Percentiles rank a stretch among this genome's conserved stretches.
phyloP scores from a whole-genome alignment of 1,284 basidiomycete species.

The Leccinum cinnamomeum region DNA sequence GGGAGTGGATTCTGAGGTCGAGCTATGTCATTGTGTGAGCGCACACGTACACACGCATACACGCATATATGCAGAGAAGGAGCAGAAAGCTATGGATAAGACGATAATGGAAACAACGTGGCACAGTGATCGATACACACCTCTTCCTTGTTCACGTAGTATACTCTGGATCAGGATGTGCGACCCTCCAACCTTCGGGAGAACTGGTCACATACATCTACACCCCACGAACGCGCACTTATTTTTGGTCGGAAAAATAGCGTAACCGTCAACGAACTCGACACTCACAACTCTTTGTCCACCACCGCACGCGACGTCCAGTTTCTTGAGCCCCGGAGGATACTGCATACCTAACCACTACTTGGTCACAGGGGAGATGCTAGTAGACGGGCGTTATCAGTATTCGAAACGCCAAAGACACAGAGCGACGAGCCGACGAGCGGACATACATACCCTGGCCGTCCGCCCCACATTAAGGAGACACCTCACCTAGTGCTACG shows the following conservation, averaged over 20 bases:
- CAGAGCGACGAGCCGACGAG: too few relatives aligned
- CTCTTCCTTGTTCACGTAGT: slow-evolving; percentile 28
- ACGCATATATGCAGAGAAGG: not conserved
- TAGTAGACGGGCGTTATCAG: too few relatives aligned
- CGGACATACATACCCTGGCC: too few relatives aligned
- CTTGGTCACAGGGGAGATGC: not conserved
- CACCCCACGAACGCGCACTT: too few relatives aligned
- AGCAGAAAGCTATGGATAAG: too few relatives aligned
- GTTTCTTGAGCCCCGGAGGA: slow-evolving; percentile 21
- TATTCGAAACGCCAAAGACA: too few relatives aligned
- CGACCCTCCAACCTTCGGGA: slow-evolving; percentile 24
- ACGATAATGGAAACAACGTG: too few relatives aligned
- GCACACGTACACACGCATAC: not conserved
- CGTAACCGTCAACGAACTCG: not conserved
- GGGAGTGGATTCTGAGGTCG: slow-evolving; percentile 3
- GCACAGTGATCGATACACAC: slow-evolving; percentile 11
- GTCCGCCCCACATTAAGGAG: too few relatives aligned
- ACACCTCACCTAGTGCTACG: too few relatives aligned
- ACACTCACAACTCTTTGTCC: slow-evolving; percentile 12
- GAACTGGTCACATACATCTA: too few relatives aligned
- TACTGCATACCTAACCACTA: slow-evolving; percentile 14
- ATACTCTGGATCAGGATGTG: slow-evolving; percentile 30
- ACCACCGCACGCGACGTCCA: not conserved
- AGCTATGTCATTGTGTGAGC: not conserved
- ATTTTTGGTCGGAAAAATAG: not conserved